phyloP scores from a whole-genome alignment of 139 green algal genomes.

The Axilococcus clingmanii region DNA sequence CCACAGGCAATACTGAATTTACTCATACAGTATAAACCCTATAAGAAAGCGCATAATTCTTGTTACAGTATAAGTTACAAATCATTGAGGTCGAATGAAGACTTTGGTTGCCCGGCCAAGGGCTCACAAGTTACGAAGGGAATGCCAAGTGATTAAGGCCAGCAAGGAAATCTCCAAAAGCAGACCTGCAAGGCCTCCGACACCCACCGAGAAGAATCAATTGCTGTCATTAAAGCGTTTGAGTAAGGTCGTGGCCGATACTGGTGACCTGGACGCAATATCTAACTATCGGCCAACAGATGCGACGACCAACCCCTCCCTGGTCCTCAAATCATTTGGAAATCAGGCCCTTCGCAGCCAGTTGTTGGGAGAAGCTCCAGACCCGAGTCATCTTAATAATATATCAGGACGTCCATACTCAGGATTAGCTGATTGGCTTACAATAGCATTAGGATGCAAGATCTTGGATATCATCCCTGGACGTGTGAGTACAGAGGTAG shows the following conservation, averaged over 20 bases:
- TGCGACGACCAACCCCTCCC: conserved; percentile 70
- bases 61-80: no score
- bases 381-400: no score
- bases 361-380: background rate
- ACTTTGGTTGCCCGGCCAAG: no score
- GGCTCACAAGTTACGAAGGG: no score
- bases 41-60: no score
- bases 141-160: no score
- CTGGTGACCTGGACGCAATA: conserved; percentile 51
- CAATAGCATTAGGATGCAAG: conserved; percentile 60
- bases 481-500: conserved; percentile 68
- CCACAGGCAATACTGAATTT: no score
- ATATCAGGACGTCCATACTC: background rate
- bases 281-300: conserved; percentile 57
- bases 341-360: background rate
- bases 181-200: no score
- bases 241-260: conserved; percentile 37
- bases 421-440: conserved; percentile 58
- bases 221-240: conserved; percentile 47
- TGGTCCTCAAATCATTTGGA: background rate
- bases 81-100: no score
- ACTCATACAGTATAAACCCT: no score
- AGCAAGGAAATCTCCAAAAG: no score
- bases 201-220: conserved; percentile 55
- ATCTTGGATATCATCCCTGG: conserved; percentile 72